Base-by-base conservation (phyloP, 495 filamentous ascomycete species). In the Neurospora hispaniola region DNA sequence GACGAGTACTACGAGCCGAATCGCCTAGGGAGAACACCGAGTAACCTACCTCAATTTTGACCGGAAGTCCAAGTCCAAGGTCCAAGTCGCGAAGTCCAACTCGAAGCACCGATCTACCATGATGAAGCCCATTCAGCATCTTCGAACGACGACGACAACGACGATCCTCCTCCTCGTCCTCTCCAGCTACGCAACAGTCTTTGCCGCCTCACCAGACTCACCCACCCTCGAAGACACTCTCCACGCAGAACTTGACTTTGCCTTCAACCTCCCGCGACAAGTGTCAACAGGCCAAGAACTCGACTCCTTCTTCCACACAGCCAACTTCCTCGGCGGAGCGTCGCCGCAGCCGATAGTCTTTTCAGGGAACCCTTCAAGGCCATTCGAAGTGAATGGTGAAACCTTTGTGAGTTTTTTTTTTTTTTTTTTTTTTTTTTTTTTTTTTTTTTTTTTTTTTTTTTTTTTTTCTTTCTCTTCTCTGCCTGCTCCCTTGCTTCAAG, bases 381-480 rank as follows among this genome's bases (percentile, higher is more conserved):
- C 84, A 14, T 88, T 85, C 74, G 81, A 76, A 62, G 84, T 86
- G 4, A 78, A 83, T 23, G 83, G 84, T 2, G 73, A 83, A 71
- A 85, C 82, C 4, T 87, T 87, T 75, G 85, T 87, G 76, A 48
- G 85, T 81, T 74, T 20, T 20, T 5, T 69, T 5, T 11, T 11
- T 18, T 27, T n/a, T n/a, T 81, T 74, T 20, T 20, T 5, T 69
- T 5, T 11, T 11, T 18, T 27, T 81, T 74, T 20, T 20, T 5
- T 69, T 5, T 11, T 11, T 18, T 27, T 81, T 74, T 20, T 20
- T 5, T 69, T 5, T 11, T 11, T 18, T 27, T 81, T 74, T 20
- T 20, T 5, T 69, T 5, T 11, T 11, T 18, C n/a, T n/a, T n/a
- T 2, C 39, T 2, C 39, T 40, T 40, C 35, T 38, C 4, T 31